Evolutionary conservation across 1,284 basidiomycete species (phyloP).

Genomic region (Cutaneotrichosporon mucoides): DNA sequence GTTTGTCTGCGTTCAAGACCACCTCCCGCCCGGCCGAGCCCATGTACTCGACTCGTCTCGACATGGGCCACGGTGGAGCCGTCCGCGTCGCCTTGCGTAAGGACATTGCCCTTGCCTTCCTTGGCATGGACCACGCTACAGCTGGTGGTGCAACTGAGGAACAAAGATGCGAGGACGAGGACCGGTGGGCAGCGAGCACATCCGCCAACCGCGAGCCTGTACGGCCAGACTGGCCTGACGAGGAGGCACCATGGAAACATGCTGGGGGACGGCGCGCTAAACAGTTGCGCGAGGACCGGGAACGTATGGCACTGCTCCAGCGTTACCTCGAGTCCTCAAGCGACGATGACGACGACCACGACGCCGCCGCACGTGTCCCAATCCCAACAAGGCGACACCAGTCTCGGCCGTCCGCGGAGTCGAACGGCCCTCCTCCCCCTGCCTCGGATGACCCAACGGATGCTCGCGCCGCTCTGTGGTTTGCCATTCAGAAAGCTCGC

Average conservation of each 20-base stretch:
- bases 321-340: conserved; percentile 41
- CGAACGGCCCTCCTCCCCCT: neutral
- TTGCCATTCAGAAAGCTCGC: conserved; percentile 7
- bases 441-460: conserved; percentile 12
- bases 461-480: conserved; percentile 17
- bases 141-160: conserved; percentile 28
- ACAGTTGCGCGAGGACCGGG: conserved; percentile 29
- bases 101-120: conserved; percentile 36
- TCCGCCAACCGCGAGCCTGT: conserved; percentile 16
- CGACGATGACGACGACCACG: conserved; percentile 30
- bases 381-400: neutral
- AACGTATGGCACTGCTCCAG: conserved; percentile 28
- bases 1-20: conserved; percentile 31
- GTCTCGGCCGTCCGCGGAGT: neutral
- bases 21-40: conserved; percentile 24
- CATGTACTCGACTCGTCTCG: conserved; percentile 40
- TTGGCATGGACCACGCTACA: conserved; percentile 23
- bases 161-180: conserved; percentile 28
- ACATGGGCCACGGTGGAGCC: conserved; percentile 24
- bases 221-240: conserved; percentile 41
- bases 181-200: conserved; percentile 27
- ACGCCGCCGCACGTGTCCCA: conserved; percentile 10
- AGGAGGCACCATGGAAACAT: conserved; percentile 37
- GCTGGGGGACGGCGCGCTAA: conserved; percentile 27
- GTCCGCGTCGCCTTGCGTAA: conserved; percentile 43